Base-by-base conservation (phyloP, 257 asterid species). In the Nicotiana attenuata region DNA sequence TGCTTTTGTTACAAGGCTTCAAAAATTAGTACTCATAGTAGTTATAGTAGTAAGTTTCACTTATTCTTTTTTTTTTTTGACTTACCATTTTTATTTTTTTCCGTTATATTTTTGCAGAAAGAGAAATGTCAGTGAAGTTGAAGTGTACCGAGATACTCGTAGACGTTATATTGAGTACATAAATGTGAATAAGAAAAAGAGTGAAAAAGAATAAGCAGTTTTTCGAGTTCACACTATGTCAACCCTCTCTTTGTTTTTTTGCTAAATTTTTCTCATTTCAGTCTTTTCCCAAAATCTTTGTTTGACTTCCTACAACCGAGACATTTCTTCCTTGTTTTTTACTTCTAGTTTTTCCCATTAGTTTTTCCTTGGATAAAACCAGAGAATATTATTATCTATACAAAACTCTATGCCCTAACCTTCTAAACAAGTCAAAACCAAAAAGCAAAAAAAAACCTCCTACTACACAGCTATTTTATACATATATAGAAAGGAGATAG, bases 321-420 rank as follows among this genome's bases (percentile, higher is more conserved):
- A 63, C 45, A 8, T 85, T 50, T 52, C 65, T 65, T 16, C 45
- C 71, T 80, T 65, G 78, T 24, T 73, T 33, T 78, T 79, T 84
- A 76, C 80, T 31, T 60, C 79, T 84, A 78, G 82, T 69, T 55
- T 81, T 75, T 84, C 76, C 73, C 55, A 80, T 86, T 84, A 84
- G 20, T 71, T 60, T 83, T 81, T 80, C 10, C 82, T 76, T 77
- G 60, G 66, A 85, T 26, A 78, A 83, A 82, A 84, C 82, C 85
- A 84, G 35, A 85, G n/a, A 82, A 79, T 79, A 67, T 67, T 63
- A 47, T 83, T 26, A 76, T 86, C 65, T 83, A 83, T 71, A 13
- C 11, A 71, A 45, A 71, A 20, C 60, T 45, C 38, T 22, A 41
- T 71, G 60, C 57, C 78, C 78, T 71, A 86, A 83, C 87, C 65